phyloP scores from a whole-genome alignment of 2,329 filamentous ascomycete species.

The Arachnopeziza araneosa region DNA sequence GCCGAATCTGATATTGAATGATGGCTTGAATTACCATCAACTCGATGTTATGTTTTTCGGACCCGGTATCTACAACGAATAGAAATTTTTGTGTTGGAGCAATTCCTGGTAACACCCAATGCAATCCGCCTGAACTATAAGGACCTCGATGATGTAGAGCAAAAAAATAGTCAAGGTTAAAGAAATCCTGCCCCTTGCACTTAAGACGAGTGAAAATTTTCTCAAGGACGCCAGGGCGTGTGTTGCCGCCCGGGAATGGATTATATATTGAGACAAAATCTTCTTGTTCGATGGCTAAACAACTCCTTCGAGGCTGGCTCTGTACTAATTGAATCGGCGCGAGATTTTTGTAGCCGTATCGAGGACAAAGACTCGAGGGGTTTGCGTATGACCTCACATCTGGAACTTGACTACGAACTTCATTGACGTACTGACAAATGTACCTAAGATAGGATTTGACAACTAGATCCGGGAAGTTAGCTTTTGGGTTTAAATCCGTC shows the following conservation, averaged over 20 bases:
- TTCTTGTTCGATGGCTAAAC: too few species aligned
- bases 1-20: not conserved
- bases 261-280: too few species aligned
- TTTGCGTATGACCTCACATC: too few species aligned
- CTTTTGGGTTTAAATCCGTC: too few species aligned
- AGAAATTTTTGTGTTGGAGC: constrained; percentile 4
- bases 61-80: constrained; percentile 2
- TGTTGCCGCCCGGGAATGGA: too few species aligned
- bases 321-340: not conserved
- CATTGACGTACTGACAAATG: not conserved
- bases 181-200: not conserved
- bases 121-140: not conserved
- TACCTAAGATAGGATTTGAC: not conserved
- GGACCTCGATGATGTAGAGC: not conserved
- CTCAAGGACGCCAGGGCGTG: too few species aligned
- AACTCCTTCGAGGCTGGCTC: too few species aligned
- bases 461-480: not conserved
- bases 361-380: not conserved
- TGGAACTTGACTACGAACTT: not conserved
- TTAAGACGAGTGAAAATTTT: not conserved
- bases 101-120: not conserved
- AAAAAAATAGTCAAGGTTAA: not conserved
- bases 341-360: not conserved
- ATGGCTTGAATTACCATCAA: not conserved
- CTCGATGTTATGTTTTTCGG: not conserved